These are phyloP conservation scores for Fusarium ramigenum DNA, from an alignment of 2,329 filamentous ascomycete species.

Conservation along the genomic window DNA sequence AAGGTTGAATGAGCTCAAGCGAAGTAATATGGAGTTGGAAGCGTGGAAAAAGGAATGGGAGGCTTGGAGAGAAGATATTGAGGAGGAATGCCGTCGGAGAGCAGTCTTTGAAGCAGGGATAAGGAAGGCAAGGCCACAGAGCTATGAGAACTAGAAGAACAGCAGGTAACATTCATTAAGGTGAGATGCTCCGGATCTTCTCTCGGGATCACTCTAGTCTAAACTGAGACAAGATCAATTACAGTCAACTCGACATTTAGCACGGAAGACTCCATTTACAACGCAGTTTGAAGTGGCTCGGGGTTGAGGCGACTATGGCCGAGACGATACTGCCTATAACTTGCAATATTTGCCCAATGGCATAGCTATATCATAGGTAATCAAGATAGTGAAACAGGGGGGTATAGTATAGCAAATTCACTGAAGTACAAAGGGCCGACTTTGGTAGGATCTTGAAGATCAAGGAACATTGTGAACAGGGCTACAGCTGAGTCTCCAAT, in stretches of 20 bases:
- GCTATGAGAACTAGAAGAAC: no score
- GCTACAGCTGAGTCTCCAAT: neutral
- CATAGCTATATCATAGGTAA: neutral
- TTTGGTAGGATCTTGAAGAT: neutral
- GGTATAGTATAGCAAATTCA: rapidly evolving
- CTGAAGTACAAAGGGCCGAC: neutral
- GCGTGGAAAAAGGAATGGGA: neutral
- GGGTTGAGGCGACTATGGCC: neutral
- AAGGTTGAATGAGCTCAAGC: neutral
- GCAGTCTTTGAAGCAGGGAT: neutral
- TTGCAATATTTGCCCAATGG: neutral
- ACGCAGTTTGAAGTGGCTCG: neutral
- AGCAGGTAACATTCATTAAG: neutral
- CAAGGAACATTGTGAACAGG: neutral
- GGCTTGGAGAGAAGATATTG: neutral
- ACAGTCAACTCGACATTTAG: neutral
- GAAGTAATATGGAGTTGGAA: neutral
- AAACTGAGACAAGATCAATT: neutral
- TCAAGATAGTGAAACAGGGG: neutral
- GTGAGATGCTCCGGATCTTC: rapidly evolving
- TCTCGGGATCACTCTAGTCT: neutral
- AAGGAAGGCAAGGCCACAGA: rapidly evolving
- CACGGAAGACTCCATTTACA: neutral
- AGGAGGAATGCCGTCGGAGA: neutral
- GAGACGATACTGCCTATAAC: neutral